Evolutionary conservation across 192 early-diverging fungal genomes (phyloP).

Genomic region (Entophlyctis luteolus): DNA sequence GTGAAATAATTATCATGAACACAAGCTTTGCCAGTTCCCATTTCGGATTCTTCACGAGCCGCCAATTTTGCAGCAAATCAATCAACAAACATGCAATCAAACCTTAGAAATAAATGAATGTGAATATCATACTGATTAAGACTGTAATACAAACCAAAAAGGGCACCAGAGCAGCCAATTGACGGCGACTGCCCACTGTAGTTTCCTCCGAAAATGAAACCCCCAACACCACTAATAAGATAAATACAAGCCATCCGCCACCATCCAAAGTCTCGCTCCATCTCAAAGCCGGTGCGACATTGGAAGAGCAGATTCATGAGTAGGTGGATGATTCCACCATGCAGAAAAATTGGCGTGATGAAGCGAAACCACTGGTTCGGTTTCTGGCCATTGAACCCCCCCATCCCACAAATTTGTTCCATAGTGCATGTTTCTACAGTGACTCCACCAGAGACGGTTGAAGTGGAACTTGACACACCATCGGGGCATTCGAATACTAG

Average conservation of each 20-base stretch:
- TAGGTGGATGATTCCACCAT: slow-evolving; percentile 76
- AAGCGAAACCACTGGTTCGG: slow-evolving; percentile 81
- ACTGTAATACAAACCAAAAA: slow-evolving; percentile 40
- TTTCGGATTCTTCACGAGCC: slow-evolving; percentile 55
- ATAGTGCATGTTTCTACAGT: slow-evolving; percentile 47
- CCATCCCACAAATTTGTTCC: slow-evolving; percentile 60
- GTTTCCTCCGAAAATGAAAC: slow-evolving; percentile 76
- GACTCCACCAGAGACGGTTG: neutral
- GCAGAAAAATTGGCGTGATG: slow-evolving; percentile 76
- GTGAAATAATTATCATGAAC: slow-evolving; percentile 58
- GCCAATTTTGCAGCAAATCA: slow-evolving; percentile 78
- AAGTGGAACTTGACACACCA: slow-evolving; percentile 28
- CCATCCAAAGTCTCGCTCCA: slow-evolving; percentile 75
- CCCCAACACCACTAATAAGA: slow-evolving; percentile 66
- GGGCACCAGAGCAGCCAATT: slow-evolving; percentile 52
- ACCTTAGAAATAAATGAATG: slow-evolving; percentile 47
- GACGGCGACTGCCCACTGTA: slow-evolving; percentile 54
- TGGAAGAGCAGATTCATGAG: slow-evolving; percentile 73
- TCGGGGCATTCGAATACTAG: slow-evolving; percentile 39
- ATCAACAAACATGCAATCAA: slow-evolving; percentile 72
- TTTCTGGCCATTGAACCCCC: slow-evolving; percentile 43
- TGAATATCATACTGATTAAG: neutral
- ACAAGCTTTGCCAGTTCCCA: slow-evolving; percentile 66
- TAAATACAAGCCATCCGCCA: slow-evolving; percentile 71
- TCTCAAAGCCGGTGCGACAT: slow-evolving; percentile 58